A percentile compares a stretch with the other conserved stretches of the same genome.
Evolutionary conservation across 257 asterid species (phyloP).

Genomic region (Petunia secreta): DNA sequence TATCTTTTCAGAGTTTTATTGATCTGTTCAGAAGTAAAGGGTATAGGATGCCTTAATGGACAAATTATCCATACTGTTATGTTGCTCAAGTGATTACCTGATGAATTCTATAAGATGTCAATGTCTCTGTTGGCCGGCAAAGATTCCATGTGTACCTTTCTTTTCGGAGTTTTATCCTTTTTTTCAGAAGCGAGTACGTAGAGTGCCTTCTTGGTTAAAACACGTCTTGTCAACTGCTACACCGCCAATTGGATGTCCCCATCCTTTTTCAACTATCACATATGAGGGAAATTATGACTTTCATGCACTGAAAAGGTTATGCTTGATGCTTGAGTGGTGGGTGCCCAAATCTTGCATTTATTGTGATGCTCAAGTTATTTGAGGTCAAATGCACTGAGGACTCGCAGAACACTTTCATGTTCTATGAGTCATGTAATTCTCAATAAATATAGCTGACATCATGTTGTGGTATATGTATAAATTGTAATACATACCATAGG

Average conservation of each 20-base stretch:
- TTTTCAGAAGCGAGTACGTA: not conserved
- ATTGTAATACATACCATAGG: not conserved
- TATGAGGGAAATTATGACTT: not conserved
- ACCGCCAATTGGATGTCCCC: not conserved
- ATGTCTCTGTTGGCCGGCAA: not conserved
- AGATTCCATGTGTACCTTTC: not conserved
- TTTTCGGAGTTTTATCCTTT: not conserved
- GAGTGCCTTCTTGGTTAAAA: not conserved
- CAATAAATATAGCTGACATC: not conserved
- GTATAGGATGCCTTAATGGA: constrained; percentile 11
- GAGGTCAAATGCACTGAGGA: not conserved
- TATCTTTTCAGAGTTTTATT: constrained; percentile 15
- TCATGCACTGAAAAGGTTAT: not conserved
- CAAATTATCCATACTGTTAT: not conserved
- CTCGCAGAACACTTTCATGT: not conserved
- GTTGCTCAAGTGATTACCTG: not conserved
- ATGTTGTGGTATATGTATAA: constrained; percentile 1
- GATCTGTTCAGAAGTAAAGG: not conserved
- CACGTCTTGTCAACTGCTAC: not conserved
- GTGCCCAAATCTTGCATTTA: constrained; percentile 4
- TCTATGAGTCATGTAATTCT: not conserved
- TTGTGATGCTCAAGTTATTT: not conserved
- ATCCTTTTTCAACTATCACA: not conserved
- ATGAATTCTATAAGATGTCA: not conserved
- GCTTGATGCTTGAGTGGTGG: not conserved